These are phyloP conservation scores for Madurella fahalii DNA, from an alignment of 2,329 filamentous ascomycete genomes.

Conservation along the genomic window DNA sequence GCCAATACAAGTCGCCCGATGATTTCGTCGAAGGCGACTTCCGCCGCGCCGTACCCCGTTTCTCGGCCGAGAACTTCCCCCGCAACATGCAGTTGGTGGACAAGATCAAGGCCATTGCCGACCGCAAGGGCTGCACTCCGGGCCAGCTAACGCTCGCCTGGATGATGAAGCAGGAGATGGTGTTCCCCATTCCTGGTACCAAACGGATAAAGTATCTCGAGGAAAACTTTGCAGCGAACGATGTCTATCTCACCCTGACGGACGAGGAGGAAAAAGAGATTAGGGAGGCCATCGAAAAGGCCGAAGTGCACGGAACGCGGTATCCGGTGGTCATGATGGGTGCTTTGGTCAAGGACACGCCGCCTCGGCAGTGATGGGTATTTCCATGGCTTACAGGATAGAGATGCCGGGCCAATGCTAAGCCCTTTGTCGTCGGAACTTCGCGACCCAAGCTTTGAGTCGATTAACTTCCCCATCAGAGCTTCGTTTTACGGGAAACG, in stretches of 20 bases:
- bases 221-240: constrained; percentile 57
- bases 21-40: constrained; percentile 37
- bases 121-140: constrained; percentile 38
- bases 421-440: too few species aligned
- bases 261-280: constrained; percentile 49
- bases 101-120: constrained; percentile 27
- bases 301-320: constrained; percentile 44
- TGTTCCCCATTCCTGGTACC: constrained; percentile 52
- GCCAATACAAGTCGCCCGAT: constrained; percentile 34
- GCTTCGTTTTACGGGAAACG: too few species aligned
- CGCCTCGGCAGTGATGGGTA: not conserved
- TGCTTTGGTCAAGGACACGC: constrained; percentile 15
- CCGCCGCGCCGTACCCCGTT: constrained; percentile 36
- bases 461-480: too few species aligned
- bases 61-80: constrained; percentile 44
- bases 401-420: not conserved
- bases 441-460: too few species aligned
- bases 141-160: constrained; percentile 55
- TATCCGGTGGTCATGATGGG: constrained; percentile 35
- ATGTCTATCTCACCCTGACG: constrained; percentile 43
- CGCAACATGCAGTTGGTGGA: constrained; percentile 40
- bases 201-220: constrained; percentile 31
- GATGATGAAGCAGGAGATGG: constrained; percentile 48
- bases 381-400: not conserved
- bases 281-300: constrained; percentile 44